Evolutionary conservation across 1,284 basidiomycete species (phyloP), one percentile per base, ranked within the genome.

Genomic region (Boletellus deceptivus): DNA sequence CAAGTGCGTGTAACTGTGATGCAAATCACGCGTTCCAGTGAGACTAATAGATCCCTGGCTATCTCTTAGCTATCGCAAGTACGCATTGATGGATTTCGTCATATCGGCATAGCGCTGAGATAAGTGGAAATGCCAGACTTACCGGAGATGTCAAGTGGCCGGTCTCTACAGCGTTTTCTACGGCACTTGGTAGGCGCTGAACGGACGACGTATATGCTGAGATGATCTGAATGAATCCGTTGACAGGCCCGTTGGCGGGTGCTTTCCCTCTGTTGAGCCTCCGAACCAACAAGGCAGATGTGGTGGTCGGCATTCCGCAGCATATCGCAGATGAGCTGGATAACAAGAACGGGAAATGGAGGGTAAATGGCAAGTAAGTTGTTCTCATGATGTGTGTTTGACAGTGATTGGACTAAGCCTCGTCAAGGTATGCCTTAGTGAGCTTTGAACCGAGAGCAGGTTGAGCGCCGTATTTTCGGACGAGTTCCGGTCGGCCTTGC

Each of bases 201-300:
- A 37, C 35, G n/a, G 35, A 37, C 18, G 18, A 43, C 43, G 36
- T 1, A 25, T 10, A 6, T 3, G n/a, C 1, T 18, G 18, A 37
- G 18, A 24, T 39, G 40, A 54, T 42, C 53, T 58, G 11, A 51
- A 24, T 9, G 42, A 29, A 45, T 24, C 1, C 22, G 6, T 54
- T 8, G 24, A 36, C 57, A 91, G 90, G 91, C 4, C 89, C 91
- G 0, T 70, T 96, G 16, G 82, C 83, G 0, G 90, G 92, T 2
- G 75, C 84, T 8, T 87, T 97, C 69, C 87, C 88, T 3, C 69
- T 97, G 20, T 72, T 97, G 27, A 92, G 90, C 59, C 72, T 98
- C 52, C 82, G 96, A 22, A 99, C 96, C 1, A 94, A 91, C 75
- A 98, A 99, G 70, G 96, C 96, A 0, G 95, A 98, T 64, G 94